phyloP scores from a whole-genome alignment of 768 basidiomycete species.

The Kwoniella dejecticola region DNA sequence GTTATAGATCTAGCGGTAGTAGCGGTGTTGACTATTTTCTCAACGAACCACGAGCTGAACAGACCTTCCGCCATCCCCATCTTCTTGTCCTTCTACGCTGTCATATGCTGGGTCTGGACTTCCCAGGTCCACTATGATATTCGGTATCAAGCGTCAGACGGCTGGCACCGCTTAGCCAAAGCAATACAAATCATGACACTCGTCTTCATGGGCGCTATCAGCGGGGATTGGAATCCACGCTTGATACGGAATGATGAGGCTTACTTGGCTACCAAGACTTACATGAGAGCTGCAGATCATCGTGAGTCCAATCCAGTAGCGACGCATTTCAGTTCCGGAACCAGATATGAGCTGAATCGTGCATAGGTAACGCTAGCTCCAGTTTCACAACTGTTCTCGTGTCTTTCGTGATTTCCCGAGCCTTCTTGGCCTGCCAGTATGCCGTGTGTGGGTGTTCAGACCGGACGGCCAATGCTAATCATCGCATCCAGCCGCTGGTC shows the following conservation, averaged over 20 bases:
- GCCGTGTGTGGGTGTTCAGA: constrained; percentile 31
- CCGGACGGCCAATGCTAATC: too few species aligned
- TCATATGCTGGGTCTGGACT: constrained; percentile 42
- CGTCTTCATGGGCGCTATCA: constrained; percentile 44
- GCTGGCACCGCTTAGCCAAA: constrained; percentile 33
- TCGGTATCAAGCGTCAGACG: constrained; percentile 40
- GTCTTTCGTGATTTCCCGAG: constrained; percentile 33
- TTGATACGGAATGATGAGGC: constrained; percentile 19
- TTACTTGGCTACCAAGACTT: not conserved
- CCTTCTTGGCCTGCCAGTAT: constrained; percentile 31
- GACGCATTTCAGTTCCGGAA: too few species aligned
- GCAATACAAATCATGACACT: constrained; percentile 35
- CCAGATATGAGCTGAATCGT: not conserved
- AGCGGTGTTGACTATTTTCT: constrained; percentile 43
- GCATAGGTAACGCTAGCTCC: constrained; percentile 18
- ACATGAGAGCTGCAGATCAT: constrained; percentile 5
- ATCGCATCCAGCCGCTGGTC: constrained; percentile 17
- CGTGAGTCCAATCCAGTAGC: too few species aligned
- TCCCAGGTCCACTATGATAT: constrained; percentile 41
- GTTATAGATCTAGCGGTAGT: constrained; percentile 46
- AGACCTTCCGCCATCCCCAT: constrained; percentile 31
- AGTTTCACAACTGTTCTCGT: constrained; percentile 36
- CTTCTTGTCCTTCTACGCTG: constrained; percentile 42
- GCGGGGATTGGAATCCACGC: constrained; percentile 39
- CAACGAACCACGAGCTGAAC: constrained; percentile 31